Base-by-base conservation (phyloP, 2,329 filamentous ascomycete genomes). In the Fusarium circinatum region DNA sequence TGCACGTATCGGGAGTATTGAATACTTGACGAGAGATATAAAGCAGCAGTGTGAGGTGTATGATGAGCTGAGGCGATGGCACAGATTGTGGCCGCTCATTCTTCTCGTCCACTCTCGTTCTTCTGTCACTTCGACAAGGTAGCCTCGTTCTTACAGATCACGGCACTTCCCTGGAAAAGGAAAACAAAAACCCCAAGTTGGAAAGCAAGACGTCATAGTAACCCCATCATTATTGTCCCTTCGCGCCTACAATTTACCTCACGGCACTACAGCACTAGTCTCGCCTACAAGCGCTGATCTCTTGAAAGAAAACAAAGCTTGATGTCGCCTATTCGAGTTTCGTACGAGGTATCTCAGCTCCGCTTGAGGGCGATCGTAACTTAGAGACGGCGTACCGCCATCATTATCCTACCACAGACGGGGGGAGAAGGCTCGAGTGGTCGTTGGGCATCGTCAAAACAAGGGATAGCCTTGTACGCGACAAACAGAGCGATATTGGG, bases 401-500 rank as follows among this genome's bases (percentile, higher is more conserved):
- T 71, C 57, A 61, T 69, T 67, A 75, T 71, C 65, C 68, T 55
- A 69, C 73, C 57, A 36, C 42, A 71, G 36, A 57, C 62, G 54
- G 57, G 59, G 59, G 64, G 65, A 68, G 58, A 68, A 70, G 61
- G 63, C 56, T 64, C 62, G 62, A 62, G 68, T 63, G 65, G 58
- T 39, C 59, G 62, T 78, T 78, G 75, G 76, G 76, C 76, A 78
- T 76, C 76, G 68, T 71, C 63, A 59, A 63, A 71, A 67, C 76
- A 78, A 75, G 76, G 76, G 72, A 76, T 68, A 78, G 76, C 76
- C 76, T 78, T 78, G 76, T 76, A 76, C 45, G 42, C 45, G 55
- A 63, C 62, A 70, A 67, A 69, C 75, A 75, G 42, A 65, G 34
- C 65, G 62, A 70, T 57, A 60, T 58, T 67, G 57, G 45, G 62